These are phyloP conservation scores for Aureobasidium pullulans DNA, from an alignment of 2,329 filamentous ascomycete genomes.

Conservation along the genomic window DNA sequence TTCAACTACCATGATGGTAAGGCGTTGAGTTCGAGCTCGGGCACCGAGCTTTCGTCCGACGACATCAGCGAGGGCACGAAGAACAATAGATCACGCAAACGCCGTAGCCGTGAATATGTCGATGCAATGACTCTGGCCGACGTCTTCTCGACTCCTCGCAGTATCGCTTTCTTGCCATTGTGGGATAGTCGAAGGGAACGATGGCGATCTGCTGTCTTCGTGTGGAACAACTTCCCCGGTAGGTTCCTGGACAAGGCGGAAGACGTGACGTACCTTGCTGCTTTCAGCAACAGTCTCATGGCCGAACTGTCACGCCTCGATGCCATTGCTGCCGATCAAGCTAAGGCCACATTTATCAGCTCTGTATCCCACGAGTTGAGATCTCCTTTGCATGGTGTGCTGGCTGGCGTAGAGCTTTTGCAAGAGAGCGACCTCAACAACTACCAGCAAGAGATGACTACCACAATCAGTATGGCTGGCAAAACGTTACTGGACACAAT, in stretches of 20 bases:
- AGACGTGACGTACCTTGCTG: conserved; percentile 30
- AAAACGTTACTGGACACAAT: conserved; percentile 44
- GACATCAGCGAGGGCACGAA: neutral
- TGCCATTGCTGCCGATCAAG: conserved; percentile 34
- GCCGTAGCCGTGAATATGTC: conserved; percentile 7
- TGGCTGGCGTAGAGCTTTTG: conserved; percentile 45
- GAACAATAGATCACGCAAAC: neutral
- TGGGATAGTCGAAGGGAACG: conserved; percentile 33
- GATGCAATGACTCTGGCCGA: conserved; percentile 1
- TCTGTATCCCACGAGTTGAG: conserved; percentile 46
- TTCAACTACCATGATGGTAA: conserved; percentile 22
- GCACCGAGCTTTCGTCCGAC: neutral
- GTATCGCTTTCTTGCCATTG: conserved; percentile 45
- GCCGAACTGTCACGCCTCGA: conserved; percentile 32
- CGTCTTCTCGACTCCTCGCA: conserved; percentile 33
- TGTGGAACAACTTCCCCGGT: conserved; percentile 35
- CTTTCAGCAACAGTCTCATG: conserved; percentile 33
- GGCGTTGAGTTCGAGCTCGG: conserved; percentile 19
- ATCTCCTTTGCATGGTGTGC: conserved; percentile 40
- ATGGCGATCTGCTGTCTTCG: conserved; percentile 20
- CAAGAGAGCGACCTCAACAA: conserved; percentile 35
- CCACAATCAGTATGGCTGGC: conserved; percentile 42
- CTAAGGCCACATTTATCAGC: conserved; percentile 45
- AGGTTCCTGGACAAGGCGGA: conserved; percentile 29
- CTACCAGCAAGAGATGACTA: conserved; percentile 36